Evolutionary conservation across 1,284 basidiomycete species (phyloP).

Genomic region (Apiotrichum veenhuisii): DNA sequence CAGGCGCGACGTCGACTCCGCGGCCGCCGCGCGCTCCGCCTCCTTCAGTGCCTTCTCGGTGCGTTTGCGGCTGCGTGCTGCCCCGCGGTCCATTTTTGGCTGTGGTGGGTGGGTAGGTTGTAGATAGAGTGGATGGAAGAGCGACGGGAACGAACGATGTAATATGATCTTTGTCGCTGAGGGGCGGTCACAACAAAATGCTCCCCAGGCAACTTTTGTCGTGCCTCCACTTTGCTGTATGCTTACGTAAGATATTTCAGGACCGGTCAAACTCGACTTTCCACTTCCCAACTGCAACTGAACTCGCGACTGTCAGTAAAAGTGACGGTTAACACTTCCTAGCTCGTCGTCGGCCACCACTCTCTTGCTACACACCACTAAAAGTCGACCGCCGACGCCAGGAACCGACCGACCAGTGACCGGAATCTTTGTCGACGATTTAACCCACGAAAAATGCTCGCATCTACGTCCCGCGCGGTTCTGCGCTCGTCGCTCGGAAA

Average conservation of each 20-base stretch:
- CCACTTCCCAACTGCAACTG: too few relatives aligned
- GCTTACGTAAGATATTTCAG: too few relatives aligned
- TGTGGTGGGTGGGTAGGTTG: background rate
- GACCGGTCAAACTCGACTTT: too few relatives aligned
- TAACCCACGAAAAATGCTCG: constrained; percentile 21
- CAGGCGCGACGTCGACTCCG: background rate
- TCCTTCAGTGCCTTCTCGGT: constrained; percentile 9
- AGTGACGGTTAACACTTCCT: too few relatives aligned
- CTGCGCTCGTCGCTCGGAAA: constrained; percentile 11
- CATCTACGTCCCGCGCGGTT: constrained; percentile 29
- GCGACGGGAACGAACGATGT: background rate
- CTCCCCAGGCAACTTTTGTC: background rate
- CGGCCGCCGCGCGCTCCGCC: background rate
- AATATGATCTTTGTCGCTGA: background rate
- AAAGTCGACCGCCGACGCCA: too few relatives aligned
- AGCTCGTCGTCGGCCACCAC: too few relatives aligned
- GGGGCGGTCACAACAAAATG: background rate
- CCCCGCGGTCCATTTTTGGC: constrained; percentile 41
- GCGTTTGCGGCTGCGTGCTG: constrained; percentile 39
- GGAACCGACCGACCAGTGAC: background rate
- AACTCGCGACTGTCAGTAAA: too few relatives aligned
- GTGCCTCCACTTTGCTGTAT: too few relatives aligned
- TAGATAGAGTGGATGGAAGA: too few relatives aligned
- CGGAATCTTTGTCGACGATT: background rate
- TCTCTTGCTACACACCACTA: too few relatives aligned